Percentiles rank a stretch among this genome's conserved stretches.
These are phyloP conservation scores for Falciphora oryzae DNA, from an alignment of 2,329 filamentous ascomycete species.

Conservation along the genomic window DNA sequence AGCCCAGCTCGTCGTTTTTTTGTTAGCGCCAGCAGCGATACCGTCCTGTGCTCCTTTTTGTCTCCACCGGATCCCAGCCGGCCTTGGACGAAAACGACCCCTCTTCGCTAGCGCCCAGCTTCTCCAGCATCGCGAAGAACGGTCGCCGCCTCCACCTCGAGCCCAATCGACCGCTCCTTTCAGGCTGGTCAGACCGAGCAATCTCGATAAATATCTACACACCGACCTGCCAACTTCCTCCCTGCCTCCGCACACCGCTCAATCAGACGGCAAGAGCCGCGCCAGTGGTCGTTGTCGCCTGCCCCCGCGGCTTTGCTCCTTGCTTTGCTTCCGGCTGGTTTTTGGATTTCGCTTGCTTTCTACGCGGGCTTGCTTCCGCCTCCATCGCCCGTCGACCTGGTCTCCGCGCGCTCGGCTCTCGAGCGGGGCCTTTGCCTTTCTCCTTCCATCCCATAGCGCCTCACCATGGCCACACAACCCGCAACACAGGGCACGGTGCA, in stretches of 20 bases:
- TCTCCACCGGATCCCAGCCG: background rate
- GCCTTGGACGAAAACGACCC: background rate
- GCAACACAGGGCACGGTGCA: conserved; percentile 54
- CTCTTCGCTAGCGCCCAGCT: background rate
- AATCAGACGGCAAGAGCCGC: background rate
- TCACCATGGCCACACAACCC: conserved; percentile 13
- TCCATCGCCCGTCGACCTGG: background rate
- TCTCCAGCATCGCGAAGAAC: background rate
- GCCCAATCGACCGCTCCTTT: background rate
- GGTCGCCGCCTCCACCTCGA: background rate
- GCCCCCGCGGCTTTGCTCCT: background rate
- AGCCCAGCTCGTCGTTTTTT: background rate
- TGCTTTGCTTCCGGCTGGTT: background rate
- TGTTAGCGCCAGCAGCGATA: background rate
- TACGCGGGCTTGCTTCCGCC: background rate
- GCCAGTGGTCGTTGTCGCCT: background rate
- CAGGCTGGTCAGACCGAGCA: background rate
- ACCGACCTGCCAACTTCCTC: background rate
- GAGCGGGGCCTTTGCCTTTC: background rate
- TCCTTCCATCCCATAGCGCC: background rate
- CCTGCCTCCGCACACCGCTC: background rate
- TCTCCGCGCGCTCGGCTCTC: background rate
- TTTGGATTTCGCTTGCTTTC: background rate
- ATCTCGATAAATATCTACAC: background rate
- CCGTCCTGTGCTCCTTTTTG: background rate